phyloP scores from a whole-genome alignment of 306 rosid genomes.

The Vachellia collinsii region DNA sequence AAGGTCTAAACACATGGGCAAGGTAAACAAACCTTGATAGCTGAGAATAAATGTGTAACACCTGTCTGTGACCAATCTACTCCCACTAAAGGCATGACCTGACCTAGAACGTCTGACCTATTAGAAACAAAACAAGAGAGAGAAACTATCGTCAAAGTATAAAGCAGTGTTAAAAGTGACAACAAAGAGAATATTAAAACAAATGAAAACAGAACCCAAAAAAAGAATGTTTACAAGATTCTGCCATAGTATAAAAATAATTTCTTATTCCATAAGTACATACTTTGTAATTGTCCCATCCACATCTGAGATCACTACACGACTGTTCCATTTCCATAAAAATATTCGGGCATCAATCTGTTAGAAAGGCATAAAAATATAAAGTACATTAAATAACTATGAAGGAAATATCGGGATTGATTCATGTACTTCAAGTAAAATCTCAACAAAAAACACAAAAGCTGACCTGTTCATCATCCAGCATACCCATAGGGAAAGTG shows the following conservation, averaged over 20 bases:
- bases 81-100: constrained; percentile 99
- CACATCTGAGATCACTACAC: constrained; percentile 92
- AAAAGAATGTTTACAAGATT: constrained; percentile 17
- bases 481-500: constrained; percentile 76
- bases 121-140: constrained; percentile 32
- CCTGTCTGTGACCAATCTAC: constrained; percentile 99
- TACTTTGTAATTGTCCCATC: constrained; percentile 98
- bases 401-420: constrained; percentile 20
- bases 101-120: constrained; percentile 99
- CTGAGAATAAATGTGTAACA: constrained; percentile 92
- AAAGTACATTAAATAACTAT: constrained; percentile 20
- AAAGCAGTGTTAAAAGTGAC: not conserved
- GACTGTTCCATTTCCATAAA: constrained; percentile 93
- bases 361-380: constrained; percentile 35
- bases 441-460: constrained; percentile 31
- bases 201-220: constrained; percentile 16
- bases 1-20: constrained; percentile 33
- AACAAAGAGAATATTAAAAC: constrained; percentile 29
- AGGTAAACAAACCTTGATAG: constrained; percentile 78
- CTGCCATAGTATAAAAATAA: constrained; percentile 9
- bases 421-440: constrained; percentile 14
- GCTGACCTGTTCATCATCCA: constrained; percentile 78
- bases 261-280: constrained; percentile 33
- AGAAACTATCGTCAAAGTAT: constrained; percentile 19
- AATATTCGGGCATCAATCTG: constrained; percentile 89